Evolutionary conservation across 495 filamentous ascomycete genomes (phyloP).

Genomic region (Podospora tetraspora): DNA sequence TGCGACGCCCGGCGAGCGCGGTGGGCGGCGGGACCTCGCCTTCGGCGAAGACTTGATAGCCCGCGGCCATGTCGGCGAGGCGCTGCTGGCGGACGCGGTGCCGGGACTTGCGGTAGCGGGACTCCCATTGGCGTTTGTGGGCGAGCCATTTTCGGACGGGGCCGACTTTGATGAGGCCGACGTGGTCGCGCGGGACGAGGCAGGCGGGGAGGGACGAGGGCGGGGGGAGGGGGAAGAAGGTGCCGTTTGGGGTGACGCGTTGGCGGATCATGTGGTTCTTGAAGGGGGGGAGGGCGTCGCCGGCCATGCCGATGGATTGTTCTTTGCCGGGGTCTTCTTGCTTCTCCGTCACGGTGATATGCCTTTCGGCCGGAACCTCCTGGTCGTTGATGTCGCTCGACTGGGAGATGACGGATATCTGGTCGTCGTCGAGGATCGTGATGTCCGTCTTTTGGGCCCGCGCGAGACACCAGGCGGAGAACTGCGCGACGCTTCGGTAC

Average conservation of each 20-base stretch:
- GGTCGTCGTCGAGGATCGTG: slow-evolving; percentile 73
- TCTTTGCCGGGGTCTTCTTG: slow-evolving; percentile 9
- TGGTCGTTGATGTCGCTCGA: slow-evolving; percentile 41
- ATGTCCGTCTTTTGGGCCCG: slow-evolving; percentile 73
- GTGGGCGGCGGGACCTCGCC: slow-evolving; percentile 78
- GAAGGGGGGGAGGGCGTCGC: slow-evolving; percentile 75
- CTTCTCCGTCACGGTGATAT: neutral
- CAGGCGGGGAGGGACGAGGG: slow-evolving; percentile 57
- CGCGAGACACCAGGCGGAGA: slow-evolving; percentile 84
- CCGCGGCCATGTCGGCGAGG: slow-evolving; percentile 61
- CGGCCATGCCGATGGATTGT: slow-evolving; percentile 64
- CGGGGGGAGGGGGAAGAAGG: slow-evolving; percentile 59
- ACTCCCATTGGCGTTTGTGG: slow-evolving; percentile 64
- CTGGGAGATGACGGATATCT: slow-evolving; percentile 66
- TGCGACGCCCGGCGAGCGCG: slow-evolving; percentile 66
- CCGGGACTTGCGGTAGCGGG: slow-evolving; percentile 59
- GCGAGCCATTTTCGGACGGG: slow-evolving; percentile 80
- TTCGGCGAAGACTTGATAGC: slow-evolving; percentile 61
- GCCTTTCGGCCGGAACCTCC: slow-evolving; percentile 5
- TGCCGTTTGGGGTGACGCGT: slow-evolving; percentile 69
- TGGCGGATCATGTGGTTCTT: slow-evolving; percentile 86
- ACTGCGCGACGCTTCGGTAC: slow-evolving; percentile 79
- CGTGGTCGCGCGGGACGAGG: slow-evolving; percentile 51
- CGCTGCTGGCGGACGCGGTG: slow-evolving; percentile 62
- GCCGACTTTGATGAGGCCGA: slow-evolving; percentile 74